Evolutionary conservation across 1,284 basidiomycete genomes (phyloP).

Genomic region (Boletellus sp.): DNA sequence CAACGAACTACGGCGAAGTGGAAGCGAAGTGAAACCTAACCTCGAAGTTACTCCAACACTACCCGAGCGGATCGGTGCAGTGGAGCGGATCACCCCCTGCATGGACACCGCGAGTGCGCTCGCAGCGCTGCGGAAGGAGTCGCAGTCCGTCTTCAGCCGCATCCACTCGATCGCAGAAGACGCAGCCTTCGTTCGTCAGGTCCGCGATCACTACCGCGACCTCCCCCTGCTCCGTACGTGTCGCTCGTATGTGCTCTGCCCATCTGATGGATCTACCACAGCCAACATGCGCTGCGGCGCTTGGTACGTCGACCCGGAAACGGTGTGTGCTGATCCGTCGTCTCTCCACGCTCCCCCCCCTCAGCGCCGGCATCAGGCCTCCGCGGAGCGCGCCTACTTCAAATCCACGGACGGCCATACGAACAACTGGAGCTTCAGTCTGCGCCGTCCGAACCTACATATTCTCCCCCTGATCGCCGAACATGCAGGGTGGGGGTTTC

Average conservation of each 20-base stretch:
- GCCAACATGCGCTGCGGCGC: conserved; percentile 93
- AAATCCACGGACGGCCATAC: conserved; percentile 97
- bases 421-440: conserved; percentile 83
- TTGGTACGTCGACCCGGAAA: conserved; percentile 83
- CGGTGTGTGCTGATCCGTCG: conserved; percentile 39
- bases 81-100: no score
- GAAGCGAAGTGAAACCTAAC: no score
- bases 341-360: background rate
- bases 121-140: conserved; percentile 53
- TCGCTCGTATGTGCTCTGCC: background rate
- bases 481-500: conserved; percentile 54
- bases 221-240: conserved; percentile 66
- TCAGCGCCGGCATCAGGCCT: conserved; percentile 31
- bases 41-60: no score
- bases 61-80: no score
- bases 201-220: conserved; percentile 53
- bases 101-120: conserved; percentile 5
- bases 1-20: no score
- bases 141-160: conserved; percentile 78
- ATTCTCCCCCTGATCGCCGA: conserved; percentile 60
- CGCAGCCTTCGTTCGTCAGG: conserved; percentile 60
- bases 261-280: conserved; percentile 25
- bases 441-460: conserved; percentile 84
- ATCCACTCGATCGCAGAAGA: conserved; percentile 84
- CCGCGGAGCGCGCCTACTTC: conserved; percentile 72